Evolutionary conservation across 257 asterid species (phyloP), one percentile per base, ranked within the genome.

Genomic region (Plantago major): DNA sequence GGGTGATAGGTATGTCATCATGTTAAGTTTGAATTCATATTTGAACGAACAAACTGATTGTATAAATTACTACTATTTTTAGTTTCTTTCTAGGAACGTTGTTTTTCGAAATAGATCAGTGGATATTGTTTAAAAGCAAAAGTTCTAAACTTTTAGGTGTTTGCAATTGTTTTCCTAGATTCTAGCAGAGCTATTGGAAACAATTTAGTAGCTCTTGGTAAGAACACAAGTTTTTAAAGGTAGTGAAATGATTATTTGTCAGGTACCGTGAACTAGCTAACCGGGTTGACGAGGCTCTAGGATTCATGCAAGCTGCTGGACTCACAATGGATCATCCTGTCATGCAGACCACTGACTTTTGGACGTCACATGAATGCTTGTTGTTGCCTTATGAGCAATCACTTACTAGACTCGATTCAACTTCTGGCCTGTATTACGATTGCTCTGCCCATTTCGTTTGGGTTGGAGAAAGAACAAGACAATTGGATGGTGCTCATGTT

Each of bases 331-430:
- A 87, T 63, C 89, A 87, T 71, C 89, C 95, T 9, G 75, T 80
- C 47, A 87, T 84, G 95, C 71, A 66, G 40, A 72, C 89, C 26
- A 87, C 95, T 0, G 92, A 84, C 13, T 87, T 87, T 55, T 87
- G 92, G 92, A 87, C 95, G 44, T 87, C 95, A 15, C 95, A 87
- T 10, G 95, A 87, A 81, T 87, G 95, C 71, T 76, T 87, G 81
- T 88, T 75, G 65, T 70, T 87, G 73, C 95, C 95, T 18, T 87
- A 84, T 42, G 95, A 87, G 79, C 89, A 82, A 58, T 80, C 95
- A 40, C 89, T 87, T 19, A 87, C 95, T 37, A 74, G 95, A 14
- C 68, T 80, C 48, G 95, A 87, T 62, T 87, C 95, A 10, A 87
- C 95, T 7, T 84, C 95, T 58, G 95, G 89, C 43, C 79, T 79